phyloP scores from a whole-genome alignment of 106 monocot genomes.

The Cymbidium sinense region DNA sequence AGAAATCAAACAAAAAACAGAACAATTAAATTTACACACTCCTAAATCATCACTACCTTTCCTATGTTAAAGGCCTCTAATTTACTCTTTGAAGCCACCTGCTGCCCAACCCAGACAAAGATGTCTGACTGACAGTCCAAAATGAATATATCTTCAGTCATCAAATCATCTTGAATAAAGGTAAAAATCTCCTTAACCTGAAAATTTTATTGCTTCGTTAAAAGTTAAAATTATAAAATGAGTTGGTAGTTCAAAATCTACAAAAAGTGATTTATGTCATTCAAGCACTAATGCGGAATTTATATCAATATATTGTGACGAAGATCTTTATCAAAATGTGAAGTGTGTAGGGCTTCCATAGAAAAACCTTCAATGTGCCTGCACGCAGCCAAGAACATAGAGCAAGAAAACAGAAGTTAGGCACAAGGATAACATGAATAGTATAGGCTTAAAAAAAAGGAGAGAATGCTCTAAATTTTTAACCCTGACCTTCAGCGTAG shows the following conservation, averaged over 20 bases:
- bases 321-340: background rate
- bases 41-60: constrained; percentile 38
- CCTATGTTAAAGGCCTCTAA: constrained; percentile 58
- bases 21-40: background rate
- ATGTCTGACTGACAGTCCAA: constrained; percentile 64
- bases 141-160: constrained; percentile 85
- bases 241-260: background rate
- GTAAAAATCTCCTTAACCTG: constrained; percentile 80
- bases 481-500: constrained; percentile 51
- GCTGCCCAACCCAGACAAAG: constrained; percentile 77
- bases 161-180: constrained; percentile 87
- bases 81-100: constrained; percentile 39
- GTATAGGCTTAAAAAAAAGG: background rate
- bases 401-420: background rate
- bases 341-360: background rate
- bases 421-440: background rate
- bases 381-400: constrained; percentile 4
- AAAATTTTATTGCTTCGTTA: background rate
- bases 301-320: background rate
- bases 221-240: background rate
- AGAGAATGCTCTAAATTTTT: too few species aligned
- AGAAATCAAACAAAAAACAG: background rate
- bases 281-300: too few species aligned
- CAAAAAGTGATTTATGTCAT: background rate
- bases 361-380: constrained; percentile 32